These are phyloP conservation scores for Entelexis sorbosivorans DNA, from an alignment of 1,139 yeast genomes.

Conservation along the genomic window DNA sequence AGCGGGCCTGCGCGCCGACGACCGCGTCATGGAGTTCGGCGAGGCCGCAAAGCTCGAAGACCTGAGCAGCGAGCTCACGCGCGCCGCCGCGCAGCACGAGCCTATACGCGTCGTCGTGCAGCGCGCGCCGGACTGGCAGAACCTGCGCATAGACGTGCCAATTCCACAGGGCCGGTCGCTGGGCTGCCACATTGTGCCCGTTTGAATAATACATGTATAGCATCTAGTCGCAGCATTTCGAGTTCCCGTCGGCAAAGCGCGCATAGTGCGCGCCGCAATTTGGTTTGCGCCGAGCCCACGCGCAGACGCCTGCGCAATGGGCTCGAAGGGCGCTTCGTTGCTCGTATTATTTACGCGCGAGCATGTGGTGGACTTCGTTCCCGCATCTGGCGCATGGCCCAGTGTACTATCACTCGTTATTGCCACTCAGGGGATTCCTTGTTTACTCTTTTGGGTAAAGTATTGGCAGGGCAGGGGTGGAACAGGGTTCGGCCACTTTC, in stretches of 20 bases:
- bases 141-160: constrained; percentile 31
- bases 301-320: too few species aligned
- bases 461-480: neutral
- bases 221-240: too few species aligned
- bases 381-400: neutral
- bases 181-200: constrained; percentile 56
- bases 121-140: constrained; percentile 28
- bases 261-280: too few species aligned
- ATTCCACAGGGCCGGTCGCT: constrained; percentile 53
- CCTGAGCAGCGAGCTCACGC: constrained; percentile 30
- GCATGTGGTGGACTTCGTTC: neutral
- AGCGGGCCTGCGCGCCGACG: constrained; percentile 34
- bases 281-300: too few species aligned
- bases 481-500: neutral
- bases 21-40: constrained; percentile 45
- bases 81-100: neutral
- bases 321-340: too few species aligned
- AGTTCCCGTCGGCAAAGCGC: too few species aligned
- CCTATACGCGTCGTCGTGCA: neutral
- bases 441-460: neutral
- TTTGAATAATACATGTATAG: constrained; percentile 19
- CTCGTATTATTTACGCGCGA: too few species aligned
- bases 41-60: constrained; percentile 41
- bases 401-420: neutral
- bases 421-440: neutral